Conservation (phyloP, 371 early-diverging fungal genomes). For the Rhizomucor miehei region DNA sequence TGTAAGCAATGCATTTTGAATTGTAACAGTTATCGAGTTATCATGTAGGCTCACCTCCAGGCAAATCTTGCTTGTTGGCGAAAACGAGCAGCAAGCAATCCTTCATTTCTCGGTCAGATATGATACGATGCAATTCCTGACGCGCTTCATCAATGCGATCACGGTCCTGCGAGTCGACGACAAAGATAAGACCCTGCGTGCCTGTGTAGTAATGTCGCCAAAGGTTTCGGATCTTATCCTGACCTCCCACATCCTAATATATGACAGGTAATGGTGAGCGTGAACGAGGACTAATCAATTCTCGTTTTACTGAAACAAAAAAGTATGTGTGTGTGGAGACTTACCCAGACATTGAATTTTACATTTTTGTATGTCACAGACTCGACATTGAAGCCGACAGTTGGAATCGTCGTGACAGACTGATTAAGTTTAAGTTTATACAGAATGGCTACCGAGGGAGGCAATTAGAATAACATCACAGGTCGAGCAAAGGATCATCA, state of each 20-base stretch:
- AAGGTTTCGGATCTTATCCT: constrained; percentile 86
- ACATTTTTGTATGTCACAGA: constrained; percentile 89
- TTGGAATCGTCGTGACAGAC: constrained; percentile 86
- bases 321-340: not conserved
- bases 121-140: constrained; percentile 78
- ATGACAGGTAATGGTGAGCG: too few species aligned
- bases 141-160: constrained; percentile 85
- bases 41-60: constrained; percentile 55
- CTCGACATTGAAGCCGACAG: constrained; percentile 88
- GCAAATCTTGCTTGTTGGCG: constrained; percentile 89
- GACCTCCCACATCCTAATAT: constrained; percentile 84
- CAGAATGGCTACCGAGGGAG: constrained; percentile 80
- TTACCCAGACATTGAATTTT: constrained; percentile 83
- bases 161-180: constrained; percentile 83
- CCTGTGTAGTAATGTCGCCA: constrained; percentile 91
- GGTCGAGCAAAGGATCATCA: constrained; percentile 7
- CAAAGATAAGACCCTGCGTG: constrained; percentile 85
- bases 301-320: too few species aligned
- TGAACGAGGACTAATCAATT: too few species aligned
- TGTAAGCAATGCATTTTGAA: not conserved
- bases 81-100: constrained; percentile 79
- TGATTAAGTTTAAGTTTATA: constrained; percentile 87
- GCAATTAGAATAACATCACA: not conserved
- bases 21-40: constrained; percentile 1
- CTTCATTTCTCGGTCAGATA: constrained; percentile 82